Conservation (phyloP, 2,329 filamentous ascomycete genomes). For the Cordyceps cicadae region DNA sequence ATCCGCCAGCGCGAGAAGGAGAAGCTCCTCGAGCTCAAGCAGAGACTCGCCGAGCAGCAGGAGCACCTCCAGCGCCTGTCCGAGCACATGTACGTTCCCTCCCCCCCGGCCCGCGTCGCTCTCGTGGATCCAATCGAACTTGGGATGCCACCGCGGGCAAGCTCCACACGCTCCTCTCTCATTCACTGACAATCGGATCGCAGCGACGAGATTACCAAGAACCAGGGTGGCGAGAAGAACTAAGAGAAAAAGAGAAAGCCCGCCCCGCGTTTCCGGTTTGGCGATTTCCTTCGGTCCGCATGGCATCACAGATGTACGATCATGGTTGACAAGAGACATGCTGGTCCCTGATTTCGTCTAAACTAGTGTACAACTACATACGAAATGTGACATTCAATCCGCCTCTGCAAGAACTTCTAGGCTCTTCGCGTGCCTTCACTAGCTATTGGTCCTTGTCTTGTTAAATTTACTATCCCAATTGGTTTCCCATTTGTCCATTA, state of each 20-base stretch:
- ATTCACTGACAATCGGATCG: neutral
- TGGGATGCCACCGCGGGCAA: too few relatives aligned
- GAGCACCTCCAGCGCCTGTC: constrained; percentile 77
- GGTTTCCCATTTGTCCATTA: constrained; percentile 7
- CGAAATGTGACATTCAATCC: constrained; percentile 15
- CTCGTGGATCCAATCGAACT: too few relatives aligned
- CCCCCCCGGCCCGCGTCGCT: too few relatives aligned
- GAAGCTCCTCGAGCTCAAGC: constrained; percentile 73
- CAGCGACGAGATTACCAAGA: constrained; percentile 70
- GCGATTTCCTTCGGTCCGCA: neutral
- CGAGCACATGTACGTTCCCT: constrained; percentile 65
- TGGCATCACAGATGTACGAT: neutral
- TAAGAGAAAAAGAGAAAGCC: constrained; percentile 24
- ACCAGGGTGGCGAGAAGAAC: constrained; percentile 60
- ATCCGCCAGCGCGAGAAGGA: constrained; percentile 82
- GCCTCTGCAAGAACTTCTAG: constrained; percentile 8
- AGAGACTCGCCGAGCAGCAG: constrained; percentile 68
- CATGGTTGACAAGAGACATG: neutral
- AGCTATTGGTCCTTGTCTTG: constrained; percentile 2
- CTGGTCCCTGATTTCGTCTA: constrained; percentile 18
- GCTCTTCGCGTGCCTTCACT: neutral
- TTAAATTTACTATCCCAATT: constrained; percentile 6
- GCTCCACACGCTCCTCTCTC: neutral
- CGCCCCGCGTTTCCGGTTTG: neutral
- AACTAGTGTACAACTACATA: constrained; percentile 33